These are phyloP conservation scores for Erodium maritimum DNA, from an alignment of 345 rosid genomes.

Conservation along the genomic window DNA sequence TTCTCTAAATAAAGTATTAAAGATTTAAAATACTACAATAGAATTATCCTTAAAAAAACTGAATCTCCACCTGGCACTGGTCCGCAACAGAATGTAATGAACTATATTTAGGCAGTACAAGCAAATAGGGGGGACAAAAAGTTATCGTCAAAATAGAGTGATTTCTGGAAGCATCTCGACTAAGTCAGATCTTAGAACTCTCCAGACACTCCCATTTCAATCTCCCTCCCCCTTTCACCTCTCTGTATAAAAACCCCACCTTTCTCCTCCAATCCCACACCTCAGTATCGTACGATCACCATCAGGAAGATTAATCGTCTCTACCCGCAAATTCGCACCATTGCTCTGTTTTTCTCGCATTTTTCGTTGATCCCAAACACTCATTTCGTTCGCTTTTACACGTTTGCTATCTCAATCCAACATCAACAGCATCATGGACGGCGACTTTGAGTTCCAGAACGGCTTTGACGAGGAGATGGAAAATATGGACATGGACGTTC, in stretches of 20 bases:
- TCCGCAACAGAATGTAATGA: no score
- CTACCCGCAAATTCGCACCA: background rate
- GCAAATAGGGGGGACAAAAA: no score
- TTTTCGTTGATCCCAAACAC: background rate
- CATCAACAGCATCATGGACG: conserved; percentile 18
- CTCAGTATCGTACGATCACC: background rate
- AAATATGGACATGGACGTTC: conserved; percentile 12
- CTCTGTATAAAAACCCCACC: background rate
- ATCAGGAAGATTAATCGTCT: no score
- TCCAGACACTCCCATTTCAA: background rate
- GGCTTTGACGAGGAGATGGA: conserved; percentile 2
- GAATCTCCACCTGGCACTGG: no score
- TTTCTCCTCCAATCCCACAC: background rate
- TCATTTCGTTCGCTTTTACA: background rate
- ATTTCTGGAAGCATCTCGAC: conserved; percentile 7
- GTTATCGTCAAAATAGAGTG: background rate
- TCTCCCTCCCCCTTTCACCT: no score
- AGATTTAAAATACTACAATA: no score
- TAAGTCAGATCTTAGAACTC: background rate
- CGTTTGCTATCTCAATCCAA: no score
- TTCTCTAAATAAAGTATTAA: no score
- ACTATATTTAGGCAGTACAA: no score
- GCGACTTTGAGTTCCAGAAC: conserved; percentile 29
- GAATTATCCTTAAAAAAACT: no score
- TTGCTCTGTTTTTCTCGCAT: background rate